Percentiles rank a stretch among this genome's conserved stretches.
These are phyloP conservation scores for thale cress (Arabidopsis thaliana) DNA, from an alignment of 345 rosid species.

Conservation along the genomic window TAIR10.1 NC_003070.9:2166001-2166500, in stretches of 20 bases:
- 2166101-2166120: too few species aligned
- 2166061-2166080: too few species aligned
- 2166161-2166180: not conserved
- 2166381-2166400: not conserved
- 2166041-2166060: too few species aligned
- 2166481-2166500: constrained; percentile 9
- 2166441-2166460: not conserved
- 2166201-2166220: not conserved
- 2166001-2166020: too few species aligned
- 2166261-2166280: too few species aligned
- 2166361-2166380: not conserved
- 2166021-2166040: too few species aligned
- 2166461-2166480: not conserved
- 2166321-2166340: too few species aligned
- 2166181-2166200: not conserved
- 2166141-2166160: not conserved
- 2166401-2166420: not conserved
- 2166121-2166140: constrained; percentile 13
- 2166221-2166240: not conserved
- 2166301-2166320: too few species aligned
- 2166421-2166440: too few species aligned
- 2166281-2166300: too few species aligned
- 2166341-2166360: not conserved
- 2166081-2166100: too few species aligned
- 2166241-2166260: too few species aligned